phyloP scores from a whole-genome alignment of 1,284 basidiomycete genomes.

The Pseudozyma tsukubaensis region DNA sequence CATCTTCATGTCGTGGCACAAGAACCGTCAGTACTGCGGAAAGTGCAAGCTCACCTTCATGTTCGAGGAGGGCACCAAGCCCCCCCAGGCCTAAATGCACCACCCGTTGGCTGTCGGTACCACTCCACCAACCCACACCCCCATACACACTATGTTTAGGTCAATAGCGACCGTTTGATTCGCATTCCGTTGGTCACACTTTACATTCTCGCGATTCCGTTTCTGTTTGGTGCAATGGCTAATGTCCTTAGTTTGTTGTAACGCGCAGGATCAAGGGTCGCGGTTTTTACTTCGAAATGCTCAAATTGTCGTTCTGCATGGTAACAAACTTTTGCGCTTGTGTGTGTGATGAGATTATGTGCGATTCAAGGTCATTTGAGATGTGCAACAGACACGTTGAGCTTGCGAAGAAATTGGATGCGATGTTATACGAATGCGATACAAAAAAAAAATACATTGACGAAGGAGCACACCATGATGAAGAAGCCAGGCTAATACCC shows the following conservation, averaged over 20 bases:
- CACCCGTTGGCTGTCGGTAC: not conserved
- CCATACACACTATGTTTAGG: conserved; percentile 17
- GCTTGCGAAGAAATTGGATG: not conserved
- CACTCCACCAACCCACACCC: conserved; percentile 5
- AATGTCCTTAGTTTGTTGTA: conserved; percentile 16
- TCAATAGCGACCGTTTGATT: conserved; percentile 29
- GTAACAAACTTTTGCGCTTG: conserved; percentile 5
- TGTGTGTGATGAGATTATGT: conserved; percentile 8
- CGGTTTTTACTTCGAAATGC: conserved; percentile 18
- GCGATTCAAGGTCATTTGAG: not conserved
- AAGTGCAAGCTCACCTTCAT: conserved; percentile 69
- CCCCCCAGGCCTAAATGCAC: conserved; percentile 53
- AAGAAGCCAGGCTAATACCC: too few species aligned
- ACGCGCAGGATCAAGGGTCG: not conserved
- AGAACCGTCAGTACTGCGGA: conserved; percentile 69
- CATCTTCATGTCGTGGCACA: conserved; percentile 68
- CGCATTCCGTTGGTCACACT: too few species aligned
- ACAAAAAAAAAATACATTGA: not conserved
- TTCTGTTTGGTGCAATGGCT: not conserved
- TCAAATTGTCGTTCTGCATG: conserved; percentile 44
- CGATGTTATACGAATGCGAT: not conserved
- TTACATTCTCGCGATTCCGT: not conserved
- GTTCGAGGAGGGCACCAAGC: conserved; percentile 67
- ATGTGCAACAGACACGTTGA: not conserved
- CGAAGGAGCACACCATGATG: too few species aligned